Evolutionary conservation across 2,329 filamentous ascomycete species (phyloP).

Genomic region (Aureobasidium sp.): DNA sequence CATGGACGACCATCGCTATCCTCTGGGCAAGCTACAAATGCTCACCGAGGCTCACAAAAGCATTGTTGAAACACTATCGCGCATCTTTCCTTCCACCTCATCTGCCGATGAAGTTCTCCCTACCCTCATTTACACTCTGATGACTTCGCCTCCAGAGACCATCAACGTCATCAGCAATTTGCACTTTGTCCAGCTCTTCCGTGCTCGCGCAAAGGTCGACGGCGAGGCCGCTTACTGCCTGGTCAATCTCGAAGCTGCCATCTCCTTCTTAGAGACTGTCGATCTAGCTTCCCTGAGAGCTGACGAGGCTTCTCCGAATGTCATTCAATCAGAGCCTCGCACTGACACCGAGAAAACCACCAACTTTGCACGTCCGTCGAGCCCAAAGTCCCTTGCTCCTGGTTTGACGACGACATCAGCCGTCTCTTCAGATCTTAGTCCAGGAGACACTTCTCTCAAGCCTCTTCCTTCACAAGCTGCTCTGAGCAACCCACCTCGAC

Average conservation of each 20-base stretch:
- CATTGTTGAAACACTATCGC: conserved; percentile 78
- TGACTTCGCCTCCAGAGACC: conserved; percentile 77
- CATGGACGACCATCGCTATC: conserved; percentile 84
- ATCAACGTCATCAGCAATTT: conserved; percentile 89
- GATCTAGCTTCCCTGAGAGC: conserved; percentile 81
- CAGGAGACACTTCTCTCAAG: conserved; percentile 14
- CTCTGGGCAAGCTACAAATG: conserved; percentile 81
- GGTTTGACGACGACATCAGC: conserved; percentile 22
- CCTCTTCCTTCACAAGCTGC: conserved; percentile 24
- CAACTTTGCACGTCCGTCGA: conserved; percentile 31
- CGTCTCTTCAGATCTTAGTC: conserved; percentile 6
- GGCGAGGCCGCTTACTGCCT: conserved; percentile 94
- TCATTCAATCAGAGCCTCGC: conserved; percentile 31
- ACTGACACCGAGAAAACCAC: not conserved
- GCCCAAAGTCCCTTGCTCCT: conserved; percentile 26
- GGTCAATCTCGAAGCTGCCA: conserved; percentile 89
- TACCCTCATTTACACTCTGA: conserved; percentile 90
- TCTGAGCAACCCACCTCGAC: conserved; percentile 25
- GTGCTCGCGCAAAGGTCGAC: conserved; percentile 75
- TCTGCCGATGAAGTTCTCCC: conserved; percentile 96
- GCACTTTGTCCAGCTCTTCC: conserved; percentile 89
- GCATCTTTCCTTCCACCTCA: conserved; percentile 61
- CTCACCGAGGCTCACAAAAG: conserved; percentile 84
- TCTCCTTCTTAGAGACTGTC: conserved; percentile 90
- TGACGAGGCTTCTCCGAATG: conserved; percentile 65